phyloP scores from a whole-genome alignment of 129 eudicot species.

The Saposhnikovia divaricata region DNA sequence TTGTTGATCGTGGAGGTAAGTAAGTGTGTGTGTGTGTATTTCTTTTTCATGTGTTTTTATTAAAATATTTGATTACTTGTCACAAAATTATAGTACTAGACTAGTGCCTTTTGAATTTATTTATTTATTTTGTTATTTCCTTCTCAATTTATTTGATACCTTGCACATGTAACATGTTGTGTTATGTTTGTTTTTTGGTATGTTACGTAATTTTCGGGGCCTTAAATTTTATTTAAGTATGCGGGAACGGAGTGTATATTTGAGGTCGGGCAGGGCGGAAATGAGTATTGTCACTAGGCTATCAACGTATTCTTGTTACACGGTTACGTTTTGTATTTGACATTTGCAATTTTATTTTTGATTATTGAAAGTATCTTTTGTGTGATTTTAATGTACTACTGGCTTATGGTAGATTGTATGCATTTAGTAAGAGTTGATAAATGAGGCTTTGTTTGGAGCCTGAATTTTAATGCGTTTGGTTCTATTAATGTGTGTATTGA shows the following conservation, averaged over 20 bases:
- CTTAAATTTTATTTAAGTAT: neutral
- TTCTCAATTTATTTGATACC: neutral
- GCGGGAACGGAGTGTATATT: too few species aligned
- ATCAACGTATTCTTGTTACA: neutral
- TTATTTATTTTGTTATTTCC: too few species aligned
- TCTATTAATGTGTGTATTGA: neutral
- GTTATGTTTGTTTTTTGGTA: neutral
- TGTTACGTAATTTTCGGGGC: neutral
- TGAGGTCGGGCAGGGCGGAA: too few species aligned
- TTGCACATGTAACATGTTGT: neutral
- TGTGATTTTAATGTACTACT: neutral
- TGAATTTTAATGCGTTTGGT: neutral
- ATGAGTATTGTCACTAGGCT: neutral
- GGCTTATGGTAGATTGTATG: neutral
- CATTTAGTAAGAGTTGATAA: neutral
- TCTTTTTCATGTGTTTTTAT: neutral
- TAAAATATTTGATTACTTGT: neutral
- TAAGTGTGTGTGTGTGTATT: too few species aligned
- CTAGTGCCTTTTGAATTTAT: neutral
- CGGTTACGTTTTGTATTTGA: neutral
- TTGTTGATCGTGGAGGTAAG: slow-evolving; percentile 95
- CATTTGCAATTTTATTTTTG: neutral
- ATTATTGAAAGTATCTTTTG: neutral
- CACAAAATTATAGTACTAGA: neutral
- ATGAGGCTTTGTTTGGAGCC: neutral